Evolutionary conservation across 179 eudicot genomes (phyloP).

Genomic region (Patellifolia procumbens): DNA sequence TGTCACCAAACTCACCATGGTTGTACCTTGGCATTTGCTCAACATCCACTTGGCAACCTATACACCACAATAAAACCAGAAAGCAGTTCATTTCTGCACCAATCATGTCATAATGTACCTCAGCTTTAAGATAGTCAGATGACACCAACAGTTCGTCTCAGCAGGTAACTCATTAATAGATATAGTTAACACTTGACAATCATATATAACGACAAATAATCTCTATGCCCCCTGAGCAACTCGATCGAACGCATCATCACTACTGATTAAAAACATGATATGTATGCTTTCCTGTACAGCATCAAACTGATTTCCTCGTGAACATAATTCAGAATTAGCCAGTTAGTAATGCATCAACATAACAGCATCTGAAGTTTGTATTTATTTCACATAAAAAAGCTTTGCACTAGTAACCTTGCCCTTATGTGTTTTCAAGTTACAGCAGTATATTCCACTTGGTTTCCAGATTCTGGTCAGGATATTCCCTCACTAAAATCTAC

Average conservation of each 20-base stretch:
- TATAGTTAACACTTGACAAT: background rate
- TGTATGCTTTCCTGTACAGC: background rate
- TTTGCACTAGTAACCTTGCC: background rate
- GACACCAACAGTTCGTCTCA: background rate
- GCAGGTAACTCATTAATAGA: background rate
- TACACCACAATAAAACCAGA: constrained; percentile 13
- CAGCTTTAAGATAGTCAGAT: background rate
- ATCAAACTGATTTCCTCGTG: background rate
- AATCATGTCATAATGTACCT: background rate
- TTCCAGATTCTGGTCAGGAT: no score
- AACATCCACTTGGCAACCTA: constrained; percentile 96
- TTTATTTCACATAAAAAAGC: background rate
- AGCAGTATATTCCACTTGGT: no score
- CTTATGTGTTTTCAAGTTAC: background rate
- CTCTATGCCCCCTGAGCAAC: background rate
- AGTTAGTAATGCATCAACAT: background rate
- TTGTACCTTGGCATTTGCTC: constrained; percentile 93
- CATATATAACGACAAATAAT: background rate
- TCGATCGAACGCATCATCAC: background rate
- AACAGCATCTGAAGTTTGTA: background rate
- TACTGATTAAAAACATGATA: background rate
- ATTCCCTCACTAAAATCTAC: no score
- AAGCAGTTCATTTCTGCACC: background rate
- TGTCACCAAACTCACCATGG: constrained; percentile 89
- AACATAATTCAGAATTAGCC: background rate